Evolutionary conservation across 805 yeast genomes (phyloP).

Genomic region (Schwanniomyces sp.): DNA sequence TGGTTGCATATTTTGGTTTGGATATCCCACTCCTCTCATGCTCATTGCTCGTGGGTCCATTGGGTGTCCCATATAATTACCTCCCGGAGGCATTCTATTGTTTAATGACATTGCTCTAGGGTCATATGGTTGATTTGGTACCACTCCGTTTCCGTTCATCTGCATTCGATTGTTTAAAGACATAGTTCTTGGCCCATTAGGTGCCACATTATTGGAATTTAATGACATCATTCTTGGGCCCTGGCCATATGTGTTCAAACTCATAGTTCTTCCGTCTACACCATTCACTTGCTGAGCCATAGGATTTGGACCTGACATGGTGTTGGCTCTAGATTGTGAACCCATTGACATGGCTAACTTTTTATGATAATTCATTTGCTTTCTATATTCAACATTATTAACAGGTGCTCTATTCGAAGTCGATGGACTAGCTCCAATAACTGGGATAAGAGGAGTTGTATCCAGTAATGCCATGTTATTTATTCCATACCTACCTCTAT

Average conservation of each 20-base stretch:
- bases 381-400: conserved; percentile 64
- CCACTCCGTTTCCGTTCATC: conserved; percentile 9
- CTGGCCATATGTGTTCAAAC: conserved; percentile 10
- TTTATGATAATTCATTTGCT: conserved; percentile 66
- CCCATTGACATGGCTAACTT: conserved; percentile 52
- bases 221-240: conserved; percentile 45
- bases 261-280: conserved; percentile 32
- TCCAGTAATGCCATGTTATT: conserved; percentile 40
- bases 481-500: conserved; percentile 65
- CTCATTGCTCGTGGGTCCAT: conserved; percentile 16
- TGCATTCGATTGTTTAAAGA: conserved; percentile 18
- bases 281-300: conserved; percentile 13
- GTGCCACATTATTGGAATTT: conserved; percentile 12
- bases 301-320: conserved; percentile 36
- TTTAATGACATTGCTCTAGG: conserved; percentile 10
- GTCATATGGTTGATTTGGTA: conserved; percentile 3
- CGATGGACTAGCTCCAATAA: conserved; percentile 41
- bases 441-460: conserved; percentile 76
- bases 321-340: conserved; percentile 39
- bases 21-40: conserved; percentile 4
- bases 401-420: conserved; percentile 19
- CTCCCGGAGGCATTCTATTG: conserved; percentile 15
- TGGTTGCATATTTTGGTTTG: conserved; percentile 6
- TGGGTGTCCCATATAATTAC: neutral
- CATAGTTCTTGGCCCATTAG: conserved; percentile 17